phyloP scores from a whole-genome alignment of 2,329 filamentous ascomycete species.

The Hypocreales sp. region DNA sequence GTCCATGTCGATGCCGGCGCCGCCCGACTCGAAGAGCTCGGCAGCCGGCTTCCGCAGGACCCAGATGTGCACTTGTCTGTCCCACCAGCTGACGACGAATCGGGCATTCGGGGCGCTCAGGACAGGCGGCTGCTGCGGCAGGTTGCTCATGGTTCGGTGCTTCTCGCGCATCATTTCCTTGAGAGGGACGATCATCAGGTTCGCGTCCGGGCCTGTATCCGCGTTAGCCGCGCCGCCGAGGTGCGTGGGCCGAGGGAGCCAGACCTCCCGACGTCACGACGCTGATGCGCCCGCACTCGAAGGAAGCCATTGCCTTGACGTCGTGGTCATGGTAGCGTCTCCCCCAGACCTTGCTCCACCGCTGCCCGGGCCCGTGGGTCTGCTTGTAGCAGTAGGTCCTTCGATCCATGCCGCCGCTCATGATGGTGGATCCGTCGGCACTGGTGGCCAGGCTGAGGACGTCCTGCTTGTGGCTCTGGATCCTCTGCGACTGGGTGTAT shows the following conservation, averaged over 20 bases:
- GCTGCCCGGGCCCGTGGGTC: slow-evolving; percentile 38
- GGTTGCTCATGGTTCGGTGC: slow-evolving; percentile 64
- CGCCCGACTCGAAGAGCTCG: slow-evolving; percentile 25
- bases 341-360: slow-evolving; percentile 80
- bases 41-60: slow-evolving; percentile 30
- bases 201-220: slow-evolving; percentile 61
- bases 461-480: slow-evolving; percentile 80
- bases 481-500: slow-evolving; percentile 72
- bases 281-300: slow-evolving; percentile 70
- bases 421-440: slow-evolving; percentile 62
- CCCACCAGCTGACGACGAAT: slow-evolving; percentile 84
- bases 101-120: slow-evolving; percentile 58
- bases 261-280: slow-evolving; percentile 80
- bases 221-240: slow-evolving; percentile 2
- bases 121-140: slow-evolving; percentile 66
- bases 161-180: slow-evolving; percentile 61
- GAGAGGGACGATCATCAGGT: slow-evolving; percentile 68
- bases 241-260: background rate
- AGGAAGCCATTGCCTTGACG: slow-evolving; percentile 85
- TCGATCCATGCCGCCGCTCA: slow-evolving; percentile 86
- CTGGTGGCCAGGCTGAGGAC: slow-evolving; percentile 77
- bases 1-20: slow-evolving; percentile 25
- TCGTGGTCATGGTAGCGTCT: slow-evolving; percentile 83
- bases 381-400: slow-evolving; percentile 72
- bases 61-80: slow-evolving; percentile 77